phyloP scores from a whole-genome alignment of 2,329 filamentous ascomycete genomes.

The Clathrospora elynae region DNA sequence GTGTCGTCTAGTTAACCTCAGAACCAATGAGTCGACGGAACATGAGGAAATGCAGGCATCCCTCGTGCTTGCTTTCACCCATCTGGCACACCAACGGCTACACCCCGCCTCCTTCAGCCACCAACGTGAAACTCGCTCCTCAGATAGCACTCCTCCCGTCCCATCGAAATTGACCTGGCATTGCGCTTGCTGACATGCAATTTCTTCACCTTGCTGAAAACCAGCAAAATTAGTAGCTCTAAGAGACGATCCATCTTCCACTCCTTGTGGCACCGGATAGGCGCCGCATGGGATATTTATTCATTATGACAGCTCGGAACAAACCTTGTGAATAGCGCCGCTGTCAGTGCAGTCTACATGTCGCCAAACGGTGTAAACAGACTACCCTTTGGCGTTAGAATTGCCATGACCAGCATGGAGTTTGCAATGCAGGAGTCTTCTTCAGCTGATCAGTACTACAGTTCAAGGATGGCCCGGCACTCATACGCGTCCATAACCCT shows the following conservation, averaged over 20 bases:
- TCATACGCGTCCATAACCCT: constrained; percentile 22
- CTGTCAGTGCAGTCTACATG: neutral
- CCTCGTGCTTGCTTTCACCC: constrained; percentile 3
- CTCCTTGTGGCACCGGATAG: neutral
- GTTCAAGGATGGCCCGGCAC: constrained; percentile 9
- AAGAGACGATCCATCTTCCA: neutral
- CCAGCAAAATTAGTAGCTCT: constrained; percentile 3
- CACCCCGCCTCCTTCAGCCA: neutral
- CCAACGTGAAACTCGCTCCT: constrained; percentile 5
- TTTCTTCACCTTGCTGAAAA: constrained; percentile 13
- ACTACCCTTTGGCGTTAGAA: too few species aligned
- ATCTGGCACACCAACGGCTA: neutral
- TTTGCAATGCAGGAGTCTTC: constrained; percentile 2
- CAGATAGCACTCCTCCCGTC: neutral
- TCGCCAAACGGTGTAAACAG: neutral
- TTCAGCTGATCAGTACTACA: constrained; percentile 29
- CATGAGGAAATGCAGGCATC: constrained; percentile 13
- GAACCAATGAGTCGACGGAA: constrained; percentile 18
- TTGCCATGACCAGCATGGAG: constrained; percentile 1
- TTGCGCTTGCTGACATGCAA: too few species aligned
- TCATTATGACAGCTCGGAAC: neutral
- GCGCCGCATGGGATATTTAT: constrained; percentile 1
- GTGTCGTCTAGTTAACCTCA: neutral
- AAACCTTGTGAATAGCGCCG: neutral
- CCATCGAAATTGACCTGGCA: neutral